These are phyloP conservation scores for Solioccasus polychromus DNA, from an alignment of 768 basidiomycete species.

Conservation along the genomic window DNA sequence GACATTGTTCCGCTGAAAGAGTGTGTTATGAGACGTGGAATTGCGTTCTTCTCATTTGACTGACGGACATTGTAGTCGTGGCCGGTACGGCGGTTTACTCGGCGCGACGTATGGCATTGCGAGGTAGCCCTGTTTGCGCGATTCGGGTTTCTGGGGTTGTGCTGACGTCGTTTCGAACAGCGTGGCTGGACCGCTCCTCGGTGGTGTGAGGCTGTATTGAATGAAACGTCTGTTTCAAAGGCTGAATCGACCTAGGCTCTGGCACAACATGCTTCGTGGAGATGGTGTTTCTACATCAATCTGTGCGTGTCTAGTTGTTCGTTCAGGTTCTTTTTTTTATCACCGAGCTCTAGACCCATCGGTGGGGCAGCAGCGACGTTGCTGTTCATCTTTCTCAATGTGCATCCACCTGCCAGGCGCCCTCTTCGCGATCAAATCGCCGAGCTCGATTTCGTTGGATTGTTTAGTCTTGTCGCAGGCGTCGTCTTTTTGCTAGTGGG, in stretches of 20 bases:
- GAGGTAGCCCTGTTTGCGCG: slow-evolving; percentile 29
- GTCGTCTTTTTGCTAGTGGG: slow-evolving; percentile 68
- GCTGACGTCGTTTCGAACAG: slow-evolving; percentile 28
- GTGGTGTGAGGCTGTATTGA: slow-evolving; percentile 56
- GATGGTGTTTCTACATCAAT: slow-evolving; percentile 83
- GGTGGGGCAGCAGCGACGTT: slow-evolving; percentile 59
- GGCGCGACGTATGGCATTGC: slow-evolving; percentile 81
- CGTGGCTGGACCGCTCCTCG: slow-evolving; percentile 75
- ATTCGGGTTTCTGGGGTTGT: neutral
- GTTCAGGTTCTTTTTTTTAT: neutral
- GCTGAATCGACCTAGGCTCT: slow-evolving; percentile 44
- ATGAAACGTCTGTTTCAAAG: neutral
- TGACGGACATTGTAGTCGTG: slow-evolving; percentile 48
- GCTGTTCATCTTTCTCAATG: slow-evolving; percentile 69
- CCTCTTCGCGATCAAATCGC: slow-evolving; percentile 52
- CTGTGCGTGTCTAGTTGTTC: slow-evolving; percentile 40
- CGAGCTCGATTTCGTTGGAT: slow-evolving; percentile 71
- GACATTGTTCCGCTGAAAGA: slow-evolving; percentile 82
- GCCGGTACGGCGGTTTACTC: slow-evolving; percentile 70
- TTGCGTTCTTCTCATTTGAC: neutral
- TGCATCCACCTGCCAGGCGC: slow-evolving; percentile 66
- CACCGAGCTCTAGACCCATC: slow-evolving; percentile 50
- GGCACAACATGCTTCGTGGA: slow-evolving; percentile 72
- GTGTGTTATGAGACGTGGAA: slow-evolving; percentile 36
- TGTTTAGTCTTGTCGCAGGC: slow-evolving; percentile 58